Evolutionary conservation across 2,329 filamentous ascomycete genomes (phyloP).

Genomic region (Cercospora nicotianae): DNA sequence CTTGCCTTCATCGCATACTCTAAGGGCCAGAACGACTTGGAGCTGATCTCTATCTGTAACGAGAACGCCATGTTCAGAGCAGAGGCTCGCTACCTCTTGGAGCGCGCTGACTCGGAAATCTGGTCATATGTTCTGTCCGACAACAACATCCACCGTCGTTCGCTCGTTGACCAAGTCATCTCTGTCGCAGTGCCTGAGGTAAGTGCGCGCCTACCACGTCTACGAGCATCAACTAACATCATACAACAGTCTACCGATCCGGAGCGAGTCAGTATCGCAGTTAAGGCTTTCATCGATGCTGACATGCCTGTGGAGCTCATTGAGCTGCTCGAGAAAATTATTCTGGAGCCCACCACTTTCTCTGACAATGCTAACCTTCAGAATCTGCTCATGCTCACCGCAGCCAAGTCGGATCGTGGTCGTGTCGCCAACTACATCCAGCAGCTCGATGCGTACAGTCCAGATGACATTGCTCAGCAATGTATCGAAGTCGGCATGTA

Average conservation of each 20-base stretch:
- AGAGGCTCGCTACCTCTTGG: conserved; percentile 92
- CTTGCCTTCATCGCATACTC: conserved; percentile 91
- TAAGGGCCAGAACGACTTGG: conserved; percentile 96
- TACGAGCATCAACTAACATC: neutral
- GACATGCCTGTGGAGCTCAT: conserved; percentile 94
- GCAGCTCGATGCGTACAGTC: conserved; percentile 81
- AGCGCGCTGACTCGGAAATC: conserved; percentile 83
- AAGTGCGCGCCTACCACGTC: neutral
- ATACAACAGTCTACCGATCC: conserved; percentile 82
- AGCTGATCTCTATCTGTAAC: conserved; percentile 96
- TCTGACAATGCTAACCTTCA: conserved; percentile 96
- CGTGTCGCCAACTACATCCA: conserved; percentile 97
- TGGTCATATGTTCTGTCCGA: conserved; percentile 93
- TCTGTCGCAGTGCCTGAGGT: conserved; percentile 71
- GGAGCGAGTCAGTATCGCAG: conserved; percentile 90
- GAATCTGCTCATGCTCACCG: conserved; percentile 93
- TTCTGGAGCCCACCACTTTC: conserved; percentile 98
- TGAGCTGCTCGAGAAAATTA: conserved; percentile 97
- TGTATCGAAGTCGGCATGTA: conserved; percentile 93
- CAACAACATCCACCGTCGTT: conserved; percentile 93
- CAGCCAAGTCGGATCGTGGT: conserved; percentile 92
- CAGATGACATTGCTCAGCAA: conserved; percentile 87
- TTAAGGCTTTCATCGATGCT: conserved; percentile 86
- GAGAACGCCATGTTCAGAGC: conserved; percentile 99
- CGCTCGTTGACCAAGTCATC: conserved; percentile 93